Evolutionary conservation across 2,329 filamentous ascomycete genomes (phyloP), one percentile per base, ranked within the genome.

Genomic region (Sclerotinia spermophila): DNA sequence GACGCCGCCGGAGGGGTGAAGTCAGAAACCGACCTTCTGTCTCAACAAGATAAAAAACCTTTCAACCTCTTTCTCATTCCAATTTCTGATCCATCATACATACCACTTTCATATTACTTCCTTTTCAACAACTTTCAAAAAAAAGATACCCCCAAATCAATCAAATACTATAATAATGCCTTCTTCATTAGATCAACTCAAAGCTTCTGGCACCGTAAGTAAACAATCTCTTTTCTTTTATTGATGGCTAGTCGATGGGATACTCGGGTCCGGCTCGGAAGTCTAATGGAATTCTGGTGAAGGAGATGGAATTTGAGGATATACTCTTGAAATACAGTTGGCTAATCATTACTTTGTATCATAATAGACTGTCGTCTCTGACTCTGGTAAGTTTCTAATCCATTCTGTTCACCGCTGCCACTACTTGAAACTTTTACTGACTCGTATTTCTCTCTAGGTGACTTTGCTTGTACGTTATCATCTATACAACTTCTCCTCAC

Each of bases 161-260:
- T 11, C 40, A 19, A 19, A 59, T n/a, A 68, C n/a, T 65, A 68
- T 73, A 74, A 78, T 73, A 72, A 97, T 97, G 94, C 84, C 93
- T 83, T 91, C 85, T 83, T 93, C 94, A 83, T 92, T 99, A 79
- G 96, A 98, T 79, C 94, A 98, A 86, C 89, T 99, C 83, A 99
- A 99, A 89, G 90, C 93, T 86, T 84, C 91, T 82, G 96, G 96
- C 90, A 99, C 96, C 81, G 94, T 97, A 87, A 84, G 93, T 92
- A 74, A 69, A 71, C 73, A 74, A 76, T 76, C 73, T 78, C 35
- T 67, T 55, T 67, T 67, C 35, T 56, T 67, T 44, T 30, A 4
- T 42, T n/a, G 35, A 42, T 53, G 33, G 67, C 67, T n/a, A 55
- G 48, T 33, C 69, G 58, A 66, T 19, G 56, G 56, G 42, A 53